Base-by-base conservation (phyloP, 495 filamentous ascomycete species). In the Paragyromitra xinjiangensis region DNA sequence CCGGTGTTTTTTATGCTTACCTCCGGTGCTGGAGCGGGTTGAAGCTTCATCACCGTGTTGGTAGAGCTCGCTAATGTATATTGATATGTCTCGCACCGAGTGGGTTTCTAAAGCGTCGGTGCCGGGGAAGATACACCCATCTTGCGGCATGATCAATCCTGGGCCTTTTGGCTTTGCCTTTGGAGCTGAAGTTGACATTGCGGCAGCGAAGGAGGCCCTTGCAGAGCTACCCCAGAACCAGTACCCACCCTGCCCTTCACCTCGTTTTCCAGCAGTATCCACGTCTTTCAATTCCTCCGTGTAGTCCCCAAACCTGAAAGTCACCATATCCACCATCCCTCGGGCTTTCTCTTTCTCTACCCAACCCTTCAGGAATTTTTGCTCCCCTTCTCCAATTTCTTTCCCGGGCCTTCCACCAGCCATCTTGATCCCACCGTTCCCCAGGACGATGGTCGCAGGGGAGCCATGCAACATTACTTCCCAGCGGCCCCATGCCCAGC, bases 311-410 rank as follows among this genome's bases (percentile, higher is more conserved):
- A 95, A 98, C 79, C 91, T 89, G 6, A 92, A 93, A 6, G 98
- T 93, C 59, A 98, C 85, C 64, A 98, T 77, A 83, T 99, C 95
- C 22, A 97, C 88, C 71, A 90, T 89, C 39, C 87, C 95, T 84
- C 53, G 90, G 85, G 44, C 87, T 83, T 84, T 92, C 75, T 83
- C 89, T 83, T 83, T 85, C 19, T 83, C 72, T 8, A 93, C 89
- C 79, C 97, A 90, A 19, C 92, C 93, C 82, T 97, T 95, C 1
- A 99, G 86, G 0, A 98, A 95, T 79, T 94, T 94, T 80, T 85
- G 93, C 78, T 97, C 93, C 84, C 97, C 94, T 81, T 97, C 94
- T 40, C 94, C 95, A 12, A 98, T 94, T 0, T 96, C 96, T 16
- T 97, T 88, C 19, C 95, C 96, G 29, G 97, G 89, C 84, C 97